Conservation (phyloP, 345 rosid genomes). For the Pistacia atlantica region DNA sequence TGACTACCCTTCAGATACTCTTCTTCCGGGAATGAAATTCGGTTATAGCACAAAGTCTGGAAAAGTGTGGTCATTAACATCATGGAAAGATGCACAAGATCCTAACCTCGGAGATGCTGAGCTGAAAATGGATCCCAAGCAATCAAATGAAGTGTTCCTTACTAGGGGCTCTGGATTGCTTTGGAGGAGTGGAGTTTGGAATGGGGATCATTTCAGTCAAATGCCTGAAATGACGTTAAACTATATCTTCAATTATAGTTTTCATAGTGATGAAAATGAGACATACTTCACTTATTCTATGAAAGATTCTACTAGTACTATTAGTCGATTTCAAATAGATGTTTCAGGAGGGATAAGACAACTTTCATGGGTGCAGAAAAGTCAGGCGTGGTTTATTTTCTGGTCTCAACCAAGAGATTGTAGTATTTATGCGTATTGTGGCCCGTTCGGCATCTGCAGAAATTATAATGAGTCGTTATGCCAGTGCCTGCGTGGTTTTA, state of each 20-base stretch:
- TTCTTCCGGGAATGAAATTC: conserved; percentile 26
- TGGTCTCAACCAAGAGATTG: background rate
- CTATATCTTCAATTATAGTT: background rate
- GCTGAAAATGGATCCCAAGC: conserved; percentile 2
- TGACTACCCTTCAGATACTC: conserved; percentile 17
- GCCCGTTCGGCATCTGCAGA: conserved; percentile 9
- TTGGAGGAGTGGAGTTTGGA: conserved; percentile 12
- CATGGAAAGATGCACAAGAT: conserved; percentile 27
- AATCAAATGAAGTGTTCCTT: background rate
- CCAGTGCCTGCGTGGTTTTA: conserved; percentile 2
- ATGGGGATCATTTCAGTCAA: background rate
- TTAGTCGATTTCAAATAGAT: background rate
- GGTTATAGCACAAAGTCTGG: conserved; percentile 18
- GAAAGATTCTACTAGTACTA: background rate
- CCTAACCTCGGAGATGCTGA: conserved; percentile 13
- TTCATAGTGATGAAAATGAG: conserved; percentile 1
- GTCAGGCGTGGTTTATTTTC: background rate
- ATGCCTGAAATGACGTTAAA: background rate
- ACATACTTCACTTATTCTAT: background rate
- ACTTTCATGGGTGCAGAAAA: too few species aligned
- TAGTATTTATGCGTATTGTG: background rate
- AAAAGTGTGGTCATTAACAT: conserved; percentile 6
- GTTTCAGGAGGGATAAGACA: background rate
- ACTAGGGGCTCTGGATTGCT: background rate
- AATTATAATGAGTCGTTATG: background rate